Percentiles rank a stretch among this genome's conserved stretches.
These are phyloP conservation scores for Cenchrus fungigraminus DNA, from an alignment of 176 grass and related monocot genomes.

Conservation along the genomic window DNA sequence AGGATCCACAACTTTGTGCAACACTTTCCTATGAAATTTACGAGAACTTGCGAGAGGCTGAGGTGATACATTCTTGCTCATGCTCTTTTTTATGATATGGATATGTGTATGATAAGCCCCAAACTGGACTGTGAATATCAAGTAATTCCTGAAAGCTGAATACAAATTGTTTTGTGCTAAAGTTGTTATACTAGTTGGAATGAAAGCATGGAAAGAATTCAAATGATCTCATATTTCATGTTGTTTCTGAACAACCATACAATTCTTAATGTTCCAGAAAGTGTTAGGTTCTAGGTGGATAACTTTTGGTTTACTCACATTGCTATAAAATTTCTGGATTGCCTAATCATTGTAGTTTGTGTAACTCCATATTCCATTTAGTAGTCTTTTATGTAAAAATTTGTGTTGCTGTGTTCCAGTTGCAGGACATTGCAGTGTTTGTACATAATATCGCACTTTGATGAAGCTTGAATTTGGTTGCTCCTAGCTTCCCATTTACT, in stretches of 20 bases:
- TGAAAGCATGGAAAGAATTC: slow-evolving; percentile 10
- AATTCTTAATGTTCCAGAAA: background rate
- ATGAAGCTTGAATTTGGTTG: background rate
- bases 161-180: slow-evolving; percentile 16
- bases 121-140: background rate
- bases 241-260: slow-evolving; percentile 7
- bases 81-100: background rate
- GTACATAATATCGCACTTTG: background rate
- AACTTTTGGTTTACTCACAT: background rate
- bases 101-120: background rate
- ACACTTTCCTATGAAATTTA: slow-evolving; percentile 78
- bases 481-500: slow-evolving; percentile 24
- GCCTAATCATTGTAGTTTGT: background rate
- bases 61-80: slow-evolving; percentile 60
- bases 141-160: background rate
- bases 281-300: background rate
- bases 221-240: background rate
- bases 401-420: too few relatives aligned
- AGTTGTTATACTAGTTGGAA: slow-evolving; percentile 3
- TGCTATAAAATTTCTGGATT: background rate
- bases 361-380: slow-evolving; percentile 14
- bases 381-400: slow-evolving; percentile 16
- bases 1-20: slow-evolving; percentile 63
- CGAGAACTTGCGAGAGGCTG: slow-evolving; percentile 68
- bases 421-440: background rate